phyloP scores from a whole-genome alignment of 352 stramenopile genomes.

The Aphanomyces astaci region DNA sequence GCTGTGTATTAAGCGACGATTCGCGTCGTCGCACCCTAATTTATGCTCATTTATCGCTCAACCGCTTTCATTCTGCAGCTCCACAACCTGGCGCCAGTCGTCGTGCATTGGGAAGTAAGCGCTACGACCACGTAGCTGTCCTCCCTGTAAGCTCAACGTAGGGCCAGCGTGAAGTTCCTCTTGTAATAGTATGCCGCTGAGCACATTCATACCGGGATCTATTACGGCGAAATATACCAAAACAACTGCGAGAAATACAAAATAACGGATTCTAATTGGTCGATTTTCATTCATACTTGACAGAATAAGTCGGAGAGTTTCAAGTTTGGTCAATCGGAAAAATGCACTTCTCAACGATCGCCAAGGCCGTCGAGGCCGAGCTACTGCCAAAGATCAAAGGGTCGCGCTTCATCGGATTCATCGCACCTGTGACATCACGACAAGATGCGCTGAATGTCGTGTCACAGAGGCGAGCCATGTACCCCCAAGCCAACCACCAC shows the following conservation, averaged over 20 bases:
- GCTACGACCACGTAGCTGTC: too few species aligned
- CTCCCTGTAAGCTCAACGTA: too few species aligned
- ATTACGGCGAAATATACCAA: too few species aligned
- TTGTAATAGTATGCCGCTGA: too few species aligned
- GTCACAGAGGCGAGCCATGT: conserved; percentile 35
- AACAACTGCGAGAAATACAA: too few species aligned
- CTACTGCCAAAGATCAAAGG: conserved; percentile 67
- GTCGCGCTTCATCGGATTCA: conserved; percentile 69
- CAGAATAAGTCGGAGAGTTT: too few species aligned
- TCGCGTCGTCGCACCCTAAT: background rate
- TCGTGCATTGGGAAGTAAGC: too few species aligned
- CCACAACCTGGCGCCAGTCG: background rate
- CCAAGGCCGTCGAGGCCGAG: conserved; percentile 51
- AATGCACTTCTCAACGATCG: conserved; percentile 35
- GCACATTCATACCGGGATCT: too few species aligned
- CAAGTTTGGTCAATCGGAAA: too few species aligned
- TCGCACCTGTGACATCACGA: conserved; percentile 41
- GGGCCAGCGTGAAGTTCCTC: too few species aligned
- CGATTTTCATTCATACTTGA: too few species aligned
- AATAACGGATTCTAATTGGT: background rate
- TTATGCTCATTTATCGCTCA: background rate
- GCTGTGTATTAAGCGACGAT: background rate
- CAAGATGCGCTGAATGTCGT: conserved; percentile 41
- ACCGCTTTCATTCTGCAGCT: background rate
- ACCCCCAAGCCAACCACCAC: conserved; percentile 58